Evolutionary conservation across 306 rosid genomes (phyloP).

Genomic region (Vigna unguiculata): DNA sequence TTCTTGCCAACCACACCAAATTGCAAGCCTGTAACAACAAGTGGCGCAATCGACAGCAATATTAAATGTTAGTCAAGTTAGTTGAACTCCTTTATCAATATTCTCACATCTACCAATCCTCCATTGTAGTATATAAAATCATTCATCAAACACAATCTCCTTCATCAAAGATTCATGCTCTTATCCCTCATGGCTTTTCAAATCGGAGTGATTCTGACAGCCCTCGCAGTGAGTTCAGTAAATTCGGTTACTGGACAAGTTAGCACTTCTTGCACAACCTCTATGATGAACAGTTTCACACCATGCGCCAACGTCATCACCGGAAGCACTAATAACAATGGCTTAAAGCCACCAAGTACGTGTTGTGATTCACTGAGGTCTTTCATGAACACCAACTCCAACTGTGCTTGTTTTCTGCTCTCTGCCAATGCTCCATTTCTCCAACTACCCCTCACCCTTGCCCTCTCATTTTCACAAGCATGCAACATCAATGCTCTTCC

Average conservation of each 20-base stretch:
- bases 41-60: neutral
- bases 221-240: slow-evolving; percentile 41
- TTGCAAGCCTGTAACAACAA: neutral
- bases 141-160: neutral
- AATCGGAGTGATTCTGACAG: slow-evolving; percentile 28
- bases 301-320: slow-evolving; percentile 81
- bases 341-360: slow-evolving; percentile 48
- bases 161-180: neutral
- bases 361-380: slow-evolving; percentile 69
- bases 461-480: slow-evolving; percentile 61
- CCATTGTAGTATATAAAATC: slow-evolving; percentile 42
- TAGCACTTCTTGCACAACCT: slow-evolving; percentile 65
- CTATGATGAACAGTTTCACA: slow-evolving; percentile 70
- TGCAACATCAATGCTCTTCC: slow-evolving; percentile 55
- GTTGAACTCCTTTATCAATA: slow-evolving; percentile 69
- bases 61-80: slow-evolving; percentile 51
- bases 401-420: slow-evolving; percentile 74
- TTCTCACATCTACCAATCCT: slow-evolving; percentile 41
- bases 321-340: slow-evolving; percentile 70
- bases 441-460: slow-evolving; percentile 62
- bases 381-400: slow-evolving; percentile 47
- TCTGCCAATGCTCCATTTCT: slow-evolving; percentile 66
- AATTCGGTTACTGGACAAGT: slow-evolving; percentile 49
- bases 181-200: slow-evolving; percentile 50
- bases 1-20: slow-evolving; percentile 60